Evolutionary conservation across 192 early-diverging fungal genomes (phyloP).

Genomic region (Chytriomyces confervae): DNA sequence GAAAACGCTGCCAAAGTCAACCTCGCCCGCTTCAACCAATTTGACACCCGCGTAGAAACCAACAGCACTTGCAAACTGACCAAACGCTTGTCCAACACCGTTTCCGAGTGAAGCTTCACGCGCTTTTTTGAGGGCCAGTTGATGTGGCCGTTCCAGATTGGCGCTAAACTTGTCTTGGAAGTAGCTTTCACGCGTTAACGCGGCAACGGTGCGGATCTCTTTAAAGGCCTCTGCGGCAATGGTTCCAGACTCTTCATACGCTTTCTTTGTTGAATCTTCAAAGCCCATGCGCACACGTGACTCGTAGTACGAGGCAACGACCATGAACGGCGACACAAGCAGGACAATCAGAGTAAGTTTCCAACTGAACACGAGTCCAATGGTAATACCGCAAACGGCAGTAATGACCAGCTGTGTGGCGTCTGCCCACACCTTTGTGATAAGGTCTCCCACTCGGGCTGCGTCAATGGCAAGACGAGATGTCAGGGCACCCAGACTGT

Average conservation of each 20-base stretch:
- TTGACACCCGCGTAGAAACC: slow-evolving; percentile 81
- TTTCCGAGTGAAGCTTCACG: slow-evolving; percentile 66
- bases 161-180: slow-evolving; percentile 69
- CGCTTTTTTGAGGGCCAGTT: slow-evolving; percentile 66
- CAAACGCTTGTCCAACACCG: slow-evolving; percentile 71
- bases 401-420: slow-evolving; percentile 55
- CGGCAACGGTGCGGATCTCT: slow-evolving; percentile 80
- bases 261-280: slow-evolving; percentile 59
- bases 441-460: not conserved
- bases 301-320: slow-evolving; percentile 62
- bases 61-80: slow-evolving; percentile 76
- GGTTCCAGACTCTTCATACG: slow-evolving; percentile 67
- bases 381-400: slow-evolving; percentile 44
- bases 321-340: slow-evolving; percentile 47
- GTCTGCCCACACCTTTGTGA: slow-evolving; percentile 59
- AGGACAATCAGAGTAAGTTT: slow-evolving; percentile 77
- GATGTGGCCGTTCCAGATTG: slow-evolving; percentile 69
- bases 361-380: slow-evolving; percentile 70
- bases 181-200: slow-evolving; percentile 64
- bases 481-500: not conserved
- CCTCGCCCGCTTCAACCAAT: slow-evolving; percentile 52
- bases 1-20: slow-evolving; percentile 42
- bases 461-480: not conserved
- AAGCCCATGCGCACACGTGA: slow-evolving; percentile 59
- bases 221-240: slow-evolving; percentile 79